Conservation (phyloP, 2,329 filamentous ascomycete genomes). For the Massarina eburnea region DNA sequence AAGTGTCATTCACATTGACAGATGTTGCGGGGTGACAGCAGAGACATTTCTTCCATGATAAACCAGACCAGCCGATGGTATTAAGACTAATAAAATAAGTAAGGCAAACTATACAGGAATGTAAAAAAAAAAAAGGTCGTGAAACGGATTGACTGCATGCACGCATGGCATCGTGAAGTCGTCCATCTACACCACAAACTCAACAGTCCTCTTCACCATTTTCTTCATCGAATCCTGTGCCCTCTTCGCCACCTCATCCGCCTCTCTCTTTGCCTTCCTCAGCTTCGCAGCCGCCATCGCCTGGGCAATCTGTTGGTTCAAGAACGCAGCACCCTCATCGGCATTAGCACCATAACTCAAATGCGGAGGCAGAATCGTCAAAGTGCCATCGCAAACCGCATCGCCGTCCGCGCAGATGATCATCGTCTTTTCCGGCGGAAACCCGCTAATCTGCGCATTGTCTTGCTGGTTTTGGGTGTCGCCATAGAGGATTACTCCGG, state of each 20-base stretch:
- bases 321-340: conserved; percentile 30
- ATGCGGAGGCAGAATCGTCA: conserved; percentile 34
- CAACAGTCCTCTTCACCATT: conserved; percentile 13
- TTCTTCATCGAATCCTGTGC: conserved; percentile 5
- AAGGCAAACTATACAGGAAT: no score
- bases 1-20: no score
- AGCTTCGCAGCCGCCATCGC: conserved; percentile 32
- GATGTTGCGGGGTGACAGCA: no score
- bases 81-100: no score
- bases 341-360: conserved; percentile 33
- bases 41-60: no score
- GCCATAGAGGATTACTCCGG: conserved; percentile 48
- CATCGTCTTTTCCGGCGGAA: conserved; percentile 47
- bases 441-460: conserved; percentile 44
- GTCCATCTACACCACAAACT: conserved; percentile 13
- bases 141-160: no score
- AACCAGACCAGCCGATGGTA: no score
- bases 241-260: conserved; percentile 10
- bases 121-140: no score
- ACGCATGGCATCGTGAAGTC: no score
- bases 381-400: conserved; percentile 53
- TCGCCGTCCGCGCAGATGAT: conserved; percentile 56
- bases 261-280: conserved; percentile 27
- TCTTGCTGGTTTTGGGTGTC: conserved; percentile 49
- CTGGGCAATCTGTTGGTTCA: conserved; percentile 27